phyloP scores from a whole-genome alignment of 106 monocot species.

The Agapanthus africanus region DNA sequence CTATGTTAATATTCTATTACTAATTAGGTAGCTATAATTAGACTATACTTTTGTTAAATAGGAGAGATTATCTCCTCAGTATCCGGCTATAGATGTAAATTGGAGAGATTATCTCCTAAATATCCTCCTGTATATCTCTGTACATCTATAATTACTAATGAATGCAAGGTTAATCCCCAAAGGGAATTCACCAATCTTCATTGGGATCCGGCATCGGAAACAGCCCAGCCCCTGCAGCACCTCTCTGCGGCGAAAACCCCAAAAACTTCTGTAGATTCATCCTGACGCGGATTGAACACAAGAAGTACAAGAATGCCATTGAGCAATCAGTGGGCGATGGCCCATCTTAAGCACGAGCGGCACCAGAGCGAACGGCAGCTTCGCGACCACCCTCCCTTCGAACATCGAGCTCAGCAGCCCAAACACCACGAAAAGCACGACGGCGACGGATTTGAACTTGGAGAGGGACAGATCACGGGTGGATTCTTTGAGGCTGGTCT shows the following conservation, averaged over 20 bases:
- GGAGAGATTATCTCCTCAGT: too few relatives aligned
- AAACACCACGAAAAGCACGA: conserved; percentile 93
- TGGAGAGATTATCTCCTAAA: too few relatives aligned
- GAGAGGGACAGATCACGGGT: conserved; percentile 87
- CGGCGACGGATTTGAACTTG: conserved; percentile 97
- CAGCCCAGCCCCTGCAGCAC: conserved; percentile 61
- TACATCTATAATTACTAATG: too few relatives aligned
- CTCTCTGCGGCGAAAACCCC: conserved; percentile 82
- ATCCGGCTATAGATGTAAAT: too few relatives aligned
- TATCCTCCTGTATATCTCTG: too few relatives aligned
- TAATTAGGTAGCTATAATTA: too few relatives aligned
- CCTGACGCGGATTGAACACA: conserved; percentile 88
- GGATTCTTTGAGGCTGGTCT: conserved; percentile 81
- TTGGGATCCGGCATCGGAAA: conserved; percentile 93
- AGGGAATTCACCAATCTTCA: too few relatives aligned
- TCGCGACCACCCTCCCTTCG: conserved; percentile 81
- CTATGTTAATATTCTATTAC: too few relatives aligned
- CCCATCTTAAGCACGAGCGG: conserved; percentile 86
- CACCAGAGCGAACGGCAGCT: conserved; percentile 75
- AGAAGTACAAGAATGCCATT: conserved; percentile 89
- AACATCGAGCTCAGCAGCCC: conserved; percentile 94
- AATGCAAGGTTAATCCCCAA: too few relatives aligned
- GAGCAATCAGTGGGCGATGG: conserved; percentile 92
- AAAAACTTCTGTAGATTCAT: conserved; percentile 95
- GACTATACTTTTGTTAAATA: too few relatives aligned